Conservation (phyloP, 2,329 filamentous ascomycete genomes). For the Leptographium procerum region DNA sequence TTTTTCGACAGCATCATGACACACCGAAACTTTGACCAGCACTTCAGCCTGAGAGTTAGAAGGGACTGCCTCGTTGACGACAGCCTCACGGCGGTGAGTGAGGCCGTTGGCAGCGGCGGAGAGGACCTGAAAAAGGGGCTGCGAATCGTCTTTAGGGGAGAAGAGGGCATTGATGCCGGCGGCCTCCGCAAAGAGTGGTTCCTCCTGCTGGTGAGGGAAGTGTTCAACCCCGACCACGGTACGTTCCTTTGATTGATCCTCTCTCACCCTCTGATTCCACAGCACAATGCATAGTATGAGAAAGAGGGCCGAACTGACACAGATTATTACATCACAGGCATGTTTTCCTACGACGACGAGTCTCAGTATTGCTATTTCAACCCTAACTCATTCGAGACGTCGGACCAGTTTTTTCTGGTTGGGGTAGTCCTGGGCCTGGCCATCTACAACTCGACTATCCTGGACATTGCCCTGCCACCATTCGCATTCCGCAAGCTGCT, state of each 20-base stretch:
- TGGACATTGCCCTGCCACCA: slow-evolving; percentile 77
- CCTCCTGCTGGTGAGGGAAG: slow-evolving; percentile 71
- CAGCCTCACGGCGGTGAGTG: slow-evolving; percentile 72
- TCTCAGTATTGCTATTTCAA: slow-evolving; percentile 91
- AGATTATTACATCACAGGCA: slow-evolving; percentile 39
- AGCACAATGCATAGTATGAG: neutral
- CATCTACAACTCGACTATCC: slow-evolving; percentile 89
- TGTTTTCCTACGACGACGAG: slow-evolving; percentile 87
- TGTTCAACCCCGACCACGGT: slow-evolving; percentile 87
- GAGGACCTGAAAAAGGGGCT: slow-evolving; percentile 87
- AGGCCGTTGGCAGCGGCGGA: slow-evolving; percentile 66
- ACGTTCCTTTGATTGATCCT: slow-evolving; percentile 24
- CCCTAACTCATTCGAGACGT: slow-evolving; percentile 76
- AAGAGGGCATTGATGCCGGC: slow-evolving; percentile 85
- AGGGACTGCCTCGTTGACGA: slow-evolving; percentile 83
- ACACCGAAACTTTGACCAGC: slow-evolving; percentile 61
- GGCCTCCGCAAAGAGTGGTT: slow-evolving; percentile 94
- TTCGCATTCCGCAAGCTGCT: slow-evolving; percentile 85
- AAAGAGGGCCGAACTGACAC: neutral
- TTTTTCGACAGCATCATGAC: slow-evolving; percentile 85
- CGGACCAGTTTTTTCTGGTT: slow-evolving; percentile 83
- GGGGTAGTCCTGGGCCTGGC: slow-evolving; percentile 80
- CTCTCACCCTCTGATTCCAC: neutral
- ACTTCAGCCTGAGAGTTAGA: slow-evolving; percentile 65
- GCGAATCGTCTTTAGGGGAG: slow-evolving; percentile 72